Conservation (phyloP, 257 asterid species). For the Solanum paucissectum region DNA sequence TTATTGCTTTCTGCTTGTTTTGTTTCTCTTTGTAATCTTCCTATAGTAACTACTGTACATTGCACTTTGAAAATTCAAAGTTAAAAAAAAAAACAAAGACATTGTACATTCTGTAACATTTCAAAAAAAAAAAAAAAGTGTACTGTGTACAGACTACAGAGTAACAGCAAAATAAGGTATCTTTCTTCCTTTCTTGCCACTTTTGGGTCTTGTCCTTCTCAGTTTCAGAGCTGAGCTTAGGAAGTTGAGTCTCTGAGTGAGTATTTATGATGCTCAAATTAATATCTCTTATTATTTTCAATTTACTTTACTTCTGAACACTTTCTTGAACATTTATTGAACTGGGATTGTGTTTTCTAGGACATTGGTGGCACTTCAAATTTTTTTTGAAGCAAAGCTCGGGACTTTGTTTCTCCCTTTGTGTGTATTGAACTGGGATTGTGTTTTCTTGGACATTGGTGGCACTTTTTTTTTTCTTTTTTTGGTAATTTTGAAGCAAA, state of each 20-base stretch:
- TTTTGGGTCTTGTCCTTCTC: conserved; percentile 10
- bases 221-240: conserved; percentile 9
- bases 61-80: not conserved
- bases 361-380: not conserved
- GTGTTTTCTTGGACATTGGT: conserved; percentile 9
- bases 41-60: not conserved
- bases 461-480: not conserved
- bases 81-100: not conserved
- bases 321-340: conserved; percentile 5
- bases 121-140: not conserved
- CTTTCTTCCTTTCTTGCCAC: conserved; percentile 1
- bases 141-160: not conserved
- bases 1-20: conserved; percentile 11
- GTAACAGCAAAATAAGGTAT: conserved; percentile 13
- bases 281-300: conserved; percentile 9
- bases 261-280: conserved; percentile 12
- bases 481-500: not conserved
- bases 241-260: conserved; percentile 1
- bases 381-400: not conserved
- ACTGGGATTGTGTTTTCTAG: conserved; percentile 15
- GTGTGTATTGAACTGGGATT: conserved; percentile 2
- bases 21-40: conserved; percentile 1
- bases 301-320: conserved; percentile 2
- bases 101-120: not conserved
- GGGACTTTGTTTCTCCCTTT: not conserved